Conservation (phyloP, 129 eudicot species). For the Smallanthus sonchifolius region DNA sequence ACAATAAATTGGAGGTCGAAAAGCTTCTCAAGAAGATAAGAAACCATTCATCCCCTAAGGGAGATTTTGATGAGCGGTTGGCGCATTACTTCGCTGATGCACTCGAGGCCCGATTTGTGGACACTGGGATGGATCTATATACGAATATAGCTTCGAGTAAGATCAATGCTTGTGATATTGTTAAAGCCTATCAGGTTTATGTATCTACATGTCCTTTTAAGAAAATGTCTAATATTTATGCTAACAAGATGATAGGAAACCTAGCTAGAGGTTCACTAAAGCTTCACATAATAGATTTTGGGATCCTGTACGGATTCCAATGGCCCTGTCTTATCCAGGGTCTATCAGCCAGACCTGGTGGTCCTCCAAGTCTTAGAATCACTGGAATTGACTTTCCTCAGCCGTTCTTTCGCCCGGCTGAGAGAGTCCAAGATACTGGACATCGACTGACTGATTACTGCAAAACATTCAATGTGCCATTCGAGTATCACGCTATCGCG, state of each 20-base stretch:
- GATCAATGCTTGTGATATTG: slow-evolving; percentile 27
- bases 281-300: slow-evolving; percentile 76
- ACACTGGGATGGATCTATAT: slow-evolving; percentile 35
- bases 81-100: slow-evolving; percentile 46
- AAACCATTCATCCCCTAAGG: slow-evolving; percentile 40
- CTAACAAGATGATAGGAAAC: slow-evolving; percentile 43
- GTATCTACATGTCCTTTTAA: slow-evolving; percentile 50
- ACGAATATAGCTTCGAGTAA: slow-evolving; percentile 13
- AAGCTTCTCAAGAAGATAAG: slow-evolving; percentile 29
- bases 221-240: slow-evolving; percentile 44
- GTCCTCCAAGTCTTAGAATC: slow-evolving; percentile 56
- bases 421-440: slow-evolving; percentile 63
- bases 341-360: slow-evolving; percentile 44
- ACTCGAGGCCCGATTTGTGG: slow-evolving; percentile 43
- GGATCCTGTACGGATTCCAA: slow-evolving; percentile 65
- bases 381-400: slow-evolving; percentile 81
- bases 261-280: slow-evolving; percentile 34
- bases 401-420: slow-evolving; percentile 58
- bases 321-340: slow-evolving; percentile 70
- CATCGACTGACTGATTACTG: slow-evolving; percentile 50
- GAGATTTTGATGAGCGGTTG: slow-evolving; percentile 38
- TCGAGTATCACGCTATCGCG: slow-evolving; percentile 64
- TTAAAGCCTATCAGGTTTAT: slow-evolving; percentile 43
- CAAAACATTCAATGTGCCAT: slow-evolving; percentile 62
- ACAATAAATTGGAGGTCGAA: slow-evolving; percentile 10